A percentile compares a stretch with the other conserved stretches of the same genome.
phyloP scores from a whole-genome alignment of 495 filamentous ascomycete genomes.

The Polyplosphaeria fusca region DNA sequence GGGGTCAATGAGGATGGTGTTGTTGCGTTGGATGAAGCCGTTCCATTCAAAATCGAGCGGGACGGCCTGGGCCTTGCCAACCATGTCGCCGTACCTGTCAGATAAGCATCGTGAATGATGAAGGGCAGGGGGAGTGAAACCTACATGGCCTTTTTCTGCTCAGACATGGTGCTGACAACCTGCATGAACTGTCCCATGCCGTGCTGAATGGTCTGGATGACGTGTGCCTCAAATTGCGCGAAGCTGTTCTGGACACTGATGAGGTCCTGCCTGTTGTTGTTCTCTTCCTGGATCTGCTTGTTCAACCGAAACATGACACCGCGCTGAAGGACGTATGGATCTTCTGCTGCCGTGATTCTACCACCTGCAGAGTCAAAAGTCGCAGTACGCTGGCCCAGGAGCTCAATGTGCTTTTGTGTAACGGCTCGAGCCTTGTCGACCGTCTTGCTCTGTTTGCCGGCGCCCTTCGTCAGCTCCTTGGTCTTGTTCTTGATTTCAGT shows the following conservation, averaged over 20 bases:
- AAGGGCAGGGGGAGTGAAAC: neutral
- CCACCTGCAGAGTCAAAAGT: conserved; percentile 66
- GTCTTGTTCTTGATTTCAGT: conserved; percentile 93
- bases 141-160: conserved; percentile 74
- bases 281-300: conserved; percentile 91
- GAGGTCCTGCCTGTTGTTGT: conserved; percentile 87
- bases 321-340: conserved; percentile 84
- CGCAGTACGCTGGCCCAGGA: conserved; percentile 79
- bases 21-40: conserved; percentile 68
- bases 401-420: conserved; percentile 95
- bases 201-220: conserved; percentile 77
- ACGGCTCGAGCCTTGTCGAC: conserved; percentile 82
- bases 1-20: conserved; percentile 73
- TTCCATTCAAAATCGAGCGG: conserved; percentile 92
- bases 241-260: conserved; percentile 86
- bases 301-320: conserved; percentile 77
- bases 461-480: conserved; percentile 81
- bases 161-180: conserved; percentile 72
- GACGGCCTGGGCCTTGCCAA: conserved; percentile 70
- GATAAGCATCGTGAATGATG: neutral
- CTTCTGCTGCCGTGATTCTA: conserved; percentile 64
- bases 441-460: conserved; percentile 79
- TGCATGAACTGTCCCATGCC: conserved; percentile 76
- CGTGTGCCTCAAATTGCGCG: conserved; percentile 79
- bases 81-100: conserved; percentile 76